These are phyloP conservation scores for Aschersonia sp. DNA, from an alignment of 2,329 filamentous ascomycete species.

Conservation along the genomic window DNA sequence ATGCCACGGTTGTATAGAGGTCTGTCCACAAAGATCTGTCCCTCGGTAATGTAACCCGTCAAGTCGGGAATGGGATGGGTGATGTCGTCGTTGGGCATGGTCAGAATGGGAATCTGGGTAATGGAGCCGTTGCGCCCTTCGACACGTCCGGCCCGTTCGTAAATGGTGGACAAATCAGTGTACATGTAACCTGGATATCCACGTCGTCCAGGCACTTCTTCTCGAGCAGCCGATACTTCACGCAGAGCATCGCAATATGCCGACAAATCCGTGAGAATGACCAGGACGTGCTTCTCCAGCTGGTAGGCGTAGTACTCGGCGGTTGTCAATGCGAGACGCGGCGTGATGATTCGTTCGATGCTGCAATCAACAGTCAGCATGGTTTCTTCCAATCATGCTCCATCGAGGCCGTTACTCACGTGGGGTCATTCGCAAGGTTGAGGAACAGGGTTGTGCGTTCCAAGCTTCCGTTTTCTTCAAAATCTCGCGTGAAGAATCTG, in stretches of 20 bases:
- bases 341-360: conserved; percentile 99
- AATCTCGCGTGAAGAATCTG: conserved; percentile 96
- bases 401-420: conserved; percentile 42
- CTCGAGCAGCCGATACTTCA: conserved; percentile 93
- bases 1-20: conserved; percentile 90
- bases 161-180: conserved; percentile 99
- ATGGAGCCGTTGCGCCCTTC: conserved; percentile 95
- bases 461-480: conserved; percentile 98
- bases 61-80: conserved; percentile 97
- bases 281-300: conserved; percentile 97
- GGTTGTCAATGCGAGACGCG: conserved; percentile 91
- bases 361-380: conserved; percentile 25
- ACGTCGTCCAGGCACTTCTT: conserved; percentile 97
- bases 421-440: conserved; percentile 97
- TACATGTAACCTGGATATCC: conserved; percentile 99
- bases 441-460: conserved; percentile 95
- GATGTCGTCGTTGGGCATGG: conserved; percentile 99
- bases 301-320: conserved; percentile 99
- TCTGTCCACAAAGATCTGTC: conserved; percentile 95
- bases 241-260: conserved; percentile 98
- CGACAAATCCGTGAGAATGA: conserved; percentile 95
- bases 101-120: conserved; percentile 96
- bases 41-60: conserved; percentile 98
- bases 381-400: not conserved
- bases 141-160: conserved; percentile 97